phyloP scores from a whole-genome alignment of 208 protist genomes.

The Herpetomonas tarakana region DNA sequence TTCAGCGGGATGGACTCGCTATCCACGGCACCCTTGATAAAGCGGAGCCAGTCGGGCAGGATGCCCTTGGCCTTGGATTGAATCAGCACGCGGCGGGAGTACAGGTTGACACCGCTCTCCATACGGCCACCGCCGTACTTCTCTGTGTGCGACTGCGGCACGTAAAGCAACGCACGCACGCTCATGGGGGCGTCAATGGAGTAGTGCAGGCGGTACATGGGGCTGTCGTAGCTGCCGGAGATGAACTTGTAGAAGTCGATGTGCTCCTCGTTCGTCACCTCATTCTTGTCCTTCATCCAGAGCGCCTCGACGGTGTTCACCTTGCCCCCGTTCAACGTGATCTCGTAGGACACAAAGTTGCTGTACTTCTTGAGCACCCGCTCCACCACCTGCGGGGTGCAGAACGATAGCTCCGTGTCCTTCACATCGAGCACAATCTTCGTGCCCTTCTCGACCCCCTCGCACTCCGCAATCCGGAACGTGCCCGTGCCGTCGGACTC shows the following conservation, averaged over 20 bases:
- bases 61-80: constrained; percentile 93
- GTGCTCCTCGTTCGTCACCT: constrained; percentile 94
- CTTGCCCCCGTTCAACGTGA: constrained; percentile 92
- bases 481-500: constrained; percentile 92
- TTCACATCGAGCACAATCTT: constrained; percentile 97
- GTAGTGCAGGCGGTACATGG: constrained; percentile 94
- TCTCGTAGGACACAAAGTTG: constrained; percentile 97
- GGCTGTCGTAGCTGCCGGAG: constrained; percentile 91
- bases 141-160: constrained; percentile 95
- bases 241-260: constrained; percentile 97
- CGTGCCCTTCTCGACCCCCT: constrained; percentile 94
- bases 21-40: constrained; percentile 97
- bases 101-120: constrained; percentile 95
- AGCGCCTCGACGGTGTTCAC: constrained; percentile 97
- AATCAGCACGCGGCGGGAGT: constrained; percentile 95
- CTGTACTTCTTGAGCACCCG: constrained; percentile 97
- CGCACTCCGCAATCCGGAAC: constrained; percentile 93
- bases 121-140: constrained; percentile 96
- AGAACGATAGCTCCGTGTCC: constrained; percentile 93
- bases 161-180: constrained; percentile 94
- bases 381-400: constrained; percentile 90
- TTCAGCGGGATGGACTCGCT: constrained; percentile 98
- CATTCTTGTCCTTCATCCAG: constrained; percentile 95
- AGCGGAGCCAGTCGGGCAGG: constrained; percentile 98
- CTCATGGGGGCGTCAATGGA: constrained; percentile 94